These are phyloP conservation scores for Tetrapisispora fleetii DNA, from an alignment of 805 yeast genomes.

Conservation along the genomic window DNA sequence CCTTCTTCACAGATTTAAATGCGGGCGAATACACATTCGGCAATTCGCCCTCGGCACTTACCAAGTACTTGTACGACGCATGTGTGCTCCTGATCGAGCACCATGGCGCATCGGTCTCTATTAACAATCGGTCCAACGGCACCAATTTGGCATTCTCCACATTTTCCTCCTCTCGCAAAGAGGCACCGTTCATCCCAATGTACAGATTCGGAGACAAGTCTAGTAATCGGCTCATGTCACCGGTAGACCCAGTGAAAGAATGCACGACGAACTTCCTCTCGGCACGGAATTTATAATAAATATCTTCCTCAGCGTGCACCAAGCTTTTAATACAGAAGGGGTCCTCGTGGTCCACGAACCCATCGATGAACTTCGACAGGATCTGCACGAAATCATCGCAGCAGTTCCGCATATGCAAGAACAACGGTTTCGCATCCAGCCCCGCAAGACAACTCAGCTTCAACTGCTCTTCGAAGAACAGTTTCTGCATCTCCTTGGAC, in stretches of 20 bases:
- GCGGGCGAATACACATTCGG: constrained; percentile 6
- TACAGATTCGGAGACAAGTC: constrained; percentile 33
- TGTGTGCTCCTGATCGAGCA: constrained; percentile 85
- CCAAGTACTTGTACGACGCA: constrained; percentile 51
- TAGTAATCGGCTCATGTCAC: constrained; percentile 51
- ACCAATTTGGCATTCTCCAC: constrained; percentile 51
- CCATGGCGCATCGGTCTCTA: constrained; percentile 99
- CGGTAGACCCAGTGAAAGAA: constrained; percentile 78
- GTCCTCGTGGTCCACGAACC: constrained; percentile 28
- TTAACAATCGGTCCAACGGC: constrained; percentile 62
- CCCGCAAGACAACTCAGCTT: constrained; percentile 35
- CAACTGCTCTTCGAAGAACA: constrained; percentile 65
- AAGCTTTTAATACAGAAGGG: constrained; percentile 9
- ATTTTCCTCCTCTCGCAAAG: constrained; percentile 70
- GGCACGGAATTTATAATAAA: constrained; percentile 26
- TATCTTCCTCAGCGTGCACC: constrained; percentile 6
- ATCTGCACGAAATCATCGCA: constrained; percentile 66
- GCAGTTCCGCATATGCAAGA: constrained; percentile 83
- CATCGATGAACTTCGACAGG: constrained; percentile 49
- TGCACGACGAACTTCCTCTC: constrained; percentile 73
- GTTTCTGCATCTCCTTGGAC: constrained; percentile 51
- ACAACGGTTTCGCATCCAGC: constrained; percentile 49
- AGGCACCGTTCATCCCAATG: constrained; percentile 88
- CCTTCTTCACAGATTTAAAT: constrained; percentile 25
- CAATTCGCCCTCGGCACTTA: constrained; percentile 24